phyloP scores from a whole-genome alignment of 2,329 filamentous ascomycete genomes.

The Alternaria sp. region DNA sequence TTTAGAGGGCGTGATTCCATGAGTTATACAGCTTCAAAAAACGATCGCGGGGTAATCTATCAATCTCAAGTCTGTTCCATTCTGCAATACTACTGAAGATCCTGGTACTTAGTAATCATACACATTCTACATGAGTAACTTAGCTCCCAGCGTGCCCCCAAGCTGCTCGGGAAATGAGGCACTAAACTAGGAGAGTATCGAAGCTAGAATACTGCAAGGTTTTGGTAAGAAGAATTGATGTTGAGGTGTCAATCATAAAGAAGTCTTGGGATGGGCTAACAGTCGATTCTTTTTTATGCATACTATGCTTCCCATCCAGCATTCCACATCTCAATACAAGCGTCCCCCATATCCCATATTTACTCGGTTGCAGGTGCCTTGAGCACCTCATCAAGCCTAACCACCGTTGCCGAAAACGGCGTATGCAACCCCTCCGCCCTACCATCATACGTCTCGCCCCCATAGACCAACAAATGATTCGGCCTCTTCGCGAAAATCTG shows the following conservation, averaged over 20 bases:
- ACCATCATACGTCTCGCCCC: conserved; percentile 25
- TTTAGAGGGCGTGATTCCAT: neutral
- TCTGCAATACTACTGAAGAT: too few relatives aligned
- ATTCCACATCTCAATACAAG: neutral
- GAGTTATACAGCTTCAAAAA: too few relatives aligned
- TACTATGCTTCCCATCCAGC: neutral
- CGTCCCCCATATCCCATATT: neutral
- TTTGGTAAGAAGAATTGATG: neutral
- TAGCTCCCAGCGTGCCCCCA: too few relatives aligned
- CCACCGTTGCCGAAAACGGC: conserved; percentile 23
- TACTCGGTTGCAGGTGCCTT: neutral
- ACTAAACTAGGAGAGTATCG: neutral
- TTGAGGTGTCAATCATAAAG: too few relatives aligned
- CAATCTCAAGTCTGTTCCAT: too few relatives aligned
- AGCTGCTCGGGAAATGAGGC: neutral
- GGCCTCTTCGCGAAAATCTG: conserved; percentile 24
- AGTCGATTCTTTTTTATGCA: too few relatives aligned
- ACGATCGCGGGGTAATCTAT: too few relatives aligned
- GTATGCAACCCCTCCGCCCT: conserved; percentile 7
- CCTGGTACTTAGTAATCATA: neutral
- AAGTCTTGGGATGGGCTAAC: too few relatives aligned
- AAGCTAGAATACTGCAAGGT: neutral
- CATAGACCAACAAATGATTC: conserved; percentile 23
- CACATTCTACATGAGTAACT: neutral
- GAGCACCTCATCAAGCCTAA: conserved; percentile 4